These are phyloP conservation scores for Verticillium isaacii DNA, from an alignment of 2,329 filamentous ascomycete genomes.

Conservation along the genomic window DNA sequence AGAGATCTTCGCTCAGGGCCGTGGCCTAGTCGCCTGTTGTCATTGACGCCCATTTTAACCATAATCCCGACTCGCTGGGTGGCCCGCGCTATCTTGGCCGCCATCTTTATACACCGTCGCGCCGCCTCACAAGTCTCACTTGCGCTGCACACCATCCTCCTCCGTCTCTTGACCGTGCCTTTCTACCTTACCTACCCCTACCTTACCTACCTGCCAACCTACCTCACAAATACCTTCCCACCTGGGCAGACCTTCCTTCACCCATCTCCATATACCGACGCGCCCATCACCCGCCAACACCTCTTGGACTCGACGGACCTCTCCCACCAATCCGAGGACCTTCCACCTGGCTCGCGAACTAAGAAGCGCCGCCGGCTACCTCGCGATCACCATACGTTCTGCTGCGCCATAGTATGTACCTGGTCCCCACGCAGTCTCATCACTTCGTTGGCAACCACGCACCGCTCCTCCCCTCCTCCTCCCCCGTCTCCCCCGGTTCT, in stretches of 20 bases:
- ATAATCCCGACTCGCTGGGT: conserved; percentile 15
- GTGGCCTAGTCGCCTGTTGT: conserved; percentile 14
- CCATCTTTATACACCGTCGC: conserved; percentile 15
- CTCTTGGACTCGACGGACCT: conserved; percentile 3
- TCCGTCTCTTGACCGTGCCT: not conserved
- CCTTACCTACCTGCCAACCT: not conserved
- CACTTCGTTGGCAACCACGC: conserved; percentile 24
- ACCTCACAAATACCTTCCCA: not conserved
- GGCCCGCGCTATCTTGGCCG: conserved; percentile 14
- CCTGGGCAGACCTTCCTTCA: not conserved
- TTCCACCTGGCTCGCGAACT: conserved; percentile 23
- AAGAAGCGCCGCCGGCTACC: conserved; percentile 20
- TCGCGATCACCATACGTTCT: conserved; percentile 10
- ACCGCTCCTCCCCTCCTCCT: conserved; percentile 15
- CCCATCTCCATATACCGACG: not conserved
- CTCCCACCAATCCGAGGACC: not conserved
- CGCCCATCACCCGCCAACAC: not conserved
- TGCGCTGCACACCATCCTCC: conserved; percentile 4
- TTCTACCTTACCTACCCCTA: not conserved
- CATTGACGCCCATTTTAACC: conserved; percentile 15
- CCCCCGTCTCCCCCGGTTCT: conserved; percentile 1
- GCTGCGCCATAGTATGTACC: conserved; percentile 26
- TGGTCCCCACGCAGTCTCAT: conserved; percentile 24
- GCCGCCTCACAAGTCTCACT: conserved; percentile 15
- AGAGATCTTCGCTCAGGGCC: conserved; percentile 16